Conservation (phyloP, 2,329 filamentous ascomycete species). For the Talaromyces verruculosus region DNA sequence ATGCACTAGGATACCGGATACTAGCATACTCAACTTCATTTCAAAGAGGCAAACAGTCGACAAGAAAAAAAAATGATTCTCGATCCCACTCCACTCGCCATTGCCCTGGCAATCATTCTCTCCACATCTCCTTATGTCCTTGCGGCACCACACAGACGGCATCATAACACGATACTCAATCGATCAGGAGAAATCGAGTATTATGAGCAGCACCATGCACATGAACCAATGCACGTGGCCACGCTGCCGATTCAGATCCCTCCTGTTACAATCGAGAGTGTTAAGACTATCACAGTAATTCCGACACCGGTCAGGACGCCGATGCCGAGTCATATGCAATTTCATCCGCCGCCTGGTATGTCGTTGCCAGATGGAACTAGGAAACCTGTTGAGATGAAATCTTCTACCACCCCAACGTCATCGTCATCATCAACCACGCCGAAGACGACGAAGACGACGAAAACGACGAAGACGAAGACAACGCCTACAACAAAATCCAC, state of each 20-base stretch:
- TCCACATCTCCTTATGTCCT: conserved; percentile 13
- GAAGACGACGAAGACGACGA: not conserved
- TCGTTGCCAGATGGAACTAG: conserved; percentile 10
- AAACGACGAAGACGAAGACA: not conserved
- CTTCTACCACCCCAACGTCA: not conserved
- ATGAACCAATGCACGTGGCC: not conserved
- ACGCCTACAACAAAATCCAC: not conserved
- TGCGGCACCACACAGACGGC: conserved; percentile 10
- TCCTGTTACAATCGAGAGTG: not conserved
- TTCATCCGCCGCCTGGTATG: not conserved
- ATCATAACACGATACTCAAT: not conserved
- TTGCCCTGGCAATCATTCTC: conserved; percentile 20
- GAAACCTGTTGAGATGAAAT: conserved; percentile 1
- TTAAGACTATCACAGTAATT: conserved; percentile 15
- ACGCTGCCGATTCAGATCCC: not conserved
- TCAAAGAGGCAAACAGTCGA: not conserved
- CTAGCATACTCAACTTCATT: not conserved
- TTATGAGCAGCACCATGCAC: not conserved
- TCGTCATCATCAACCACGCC: not conserved
- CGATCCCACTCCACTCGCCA: conserved; percentile 12
- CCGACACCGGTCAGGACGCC: conserved; percentile 10
- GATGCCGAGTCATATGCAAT: conserved; percentile 7
- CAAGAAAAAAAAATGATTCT: conserved; percentile 16
- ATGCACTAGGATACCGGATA: not conserved
- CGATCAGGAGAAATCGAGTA: not conserved